A percentile compares a stretch with the other conserved stretches of the same genome.
phyloP scores from a whole-genome alignment of 2,329 filamentous ascomycete species.

The Dryadomyces quercivorus region DNA sequence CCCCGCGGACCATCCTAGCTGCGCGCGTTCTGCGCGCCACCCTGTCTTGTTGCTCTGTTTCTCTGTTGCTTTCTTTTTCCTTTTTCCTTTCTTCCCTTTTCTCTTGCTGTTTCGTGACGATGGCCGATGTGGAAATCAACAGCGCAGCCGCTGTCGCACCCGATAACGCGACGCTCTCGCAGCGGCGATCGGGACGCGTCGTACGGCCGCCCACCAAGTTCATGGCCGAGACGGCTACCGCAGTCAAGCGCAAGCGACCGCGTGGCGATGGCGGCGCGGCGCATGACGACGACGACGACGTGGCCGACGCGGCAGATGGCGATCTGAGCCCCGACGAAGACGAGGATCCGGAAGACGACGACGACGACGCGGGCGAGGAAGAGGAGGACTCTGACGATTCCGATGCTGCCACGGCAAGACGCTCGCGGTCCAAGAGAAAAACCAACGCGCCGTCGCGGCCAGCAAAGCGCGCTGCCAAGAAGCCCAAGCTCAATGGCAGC shows the following conservation, averaged over 20 bases:
- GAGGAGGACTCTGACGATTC: conserved; percentile 12
- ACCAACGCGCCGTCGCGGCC: conserved; percentile 24
- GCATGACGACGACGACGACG: conserved; percentile 21
- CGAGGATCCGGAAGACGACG: conserved; percentile 22
- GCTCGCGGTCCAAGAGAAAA: conserved; percentile 19
- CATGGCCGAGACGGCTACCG: conserved; percentile 35
- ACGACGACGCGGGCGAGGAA: conserved; percentile 23
- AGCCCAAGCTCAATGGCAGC: conserved; percentile 46
- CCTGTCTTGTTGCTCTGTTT: neutral
- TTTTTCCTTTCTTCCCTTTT: neutral
- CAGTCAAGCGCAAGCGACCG: conserved; percentile 45
- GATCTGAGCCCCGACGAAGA: conserved; percentile 21
- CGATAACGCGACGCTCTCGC: conserved; percentile 29
- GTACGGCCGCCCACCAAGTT: conserved; percentile 48
- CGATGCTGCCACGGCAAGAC: conserved; percentile 19
- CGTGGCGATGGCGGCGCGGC: conserved; percentile 14
- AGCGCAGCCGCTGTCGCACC: neutral
- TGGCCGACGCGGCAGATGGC: conserved; percentile 28
- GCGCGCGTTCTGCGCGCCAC: conserved; percentile 3
- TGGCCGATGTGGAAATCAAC: neutral
- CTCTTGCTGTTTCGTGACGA: neutral
- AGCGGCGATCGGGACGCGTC: conserved; percentile 59
- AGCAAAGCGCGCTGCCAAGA: conserved; percentile 49
- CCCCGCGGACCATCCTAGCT: neutral
- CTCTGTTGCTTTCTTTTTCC: neutral